These are phyloP conservation scores for Rubia balearica DNA, from an alignment of 305 asterid species.

Conservation along the genomic window DNA sequence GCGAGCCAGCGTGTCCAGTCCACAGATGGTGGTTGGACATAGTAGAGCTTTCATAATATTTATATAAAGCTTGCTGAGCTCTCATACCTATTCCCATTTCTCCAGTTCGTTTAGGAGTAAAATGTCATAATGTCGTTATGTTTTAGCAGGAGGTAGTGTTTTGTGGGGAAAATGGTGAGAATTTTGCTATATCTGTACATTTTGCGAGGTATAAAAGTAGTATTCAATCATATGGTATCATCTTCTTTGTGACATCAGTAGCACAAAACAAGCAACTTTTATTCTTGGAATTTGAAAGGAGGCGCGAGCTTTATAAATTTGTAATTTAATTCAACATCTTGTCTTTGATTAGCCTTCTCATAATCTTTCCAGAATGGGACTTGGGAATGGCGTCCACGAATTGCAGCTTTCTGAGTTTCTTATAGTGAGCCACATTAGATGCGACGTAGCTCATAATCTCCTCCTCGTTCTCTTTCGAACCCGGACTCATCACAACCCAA, in stretches of 20 bases:
- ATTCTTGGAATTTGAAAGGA: neutral
- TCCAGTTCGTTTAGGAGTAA: neutral
- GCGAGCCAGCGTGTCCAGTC: slow-evolving; percentile 6
- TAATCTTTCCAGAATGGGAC: slow-evolving; percentile 77
- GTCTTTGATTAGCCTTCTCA: slow-evolving; percentile 75
- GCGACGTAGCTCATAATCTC: slow-evolving; percentile 60
- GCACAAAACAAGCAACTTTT: neutral
- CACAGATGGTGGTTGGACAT: slow-evolving; percentile 9
- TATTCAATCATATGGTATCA: neutral
- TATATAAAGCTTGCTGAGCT: neutral
- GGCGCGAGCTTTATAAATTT: neutral
- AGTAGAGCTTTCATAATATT: slow-evolving; percentile 4
- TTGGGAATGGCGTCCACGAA: slow-evolving; percentile 72
- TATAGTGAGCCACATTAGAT: slow-evolving; percentile 56
- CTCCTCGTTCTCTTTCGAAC: slow-evolving; percentile 50
- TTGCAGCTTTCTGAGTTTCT: slow-evolving; percentile 49
- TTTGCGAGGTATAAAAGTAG: neutral
- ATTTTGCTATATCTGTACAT: slow-evolving; percentile 10
- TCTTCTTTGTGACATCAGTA: neutral
- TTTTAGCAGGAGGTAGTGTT: slow-evolving; percentile 1
- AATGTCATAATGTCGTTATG: slow-evolving; percentile 5
- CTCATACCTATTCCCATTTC: slow-evolving; percentile 7
- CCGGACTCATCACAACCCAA: slow-evolving; percentile 52
- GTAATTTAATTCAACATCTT: slow-evolving; percentile 24
- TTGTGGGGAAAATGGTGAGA: neutral